These are phyloP conservation scores for Aspergillus eucalypticola DNA, from an alignment of 2,329 filamentous ascomycete species.

Conservation along the genomic window DNA sequence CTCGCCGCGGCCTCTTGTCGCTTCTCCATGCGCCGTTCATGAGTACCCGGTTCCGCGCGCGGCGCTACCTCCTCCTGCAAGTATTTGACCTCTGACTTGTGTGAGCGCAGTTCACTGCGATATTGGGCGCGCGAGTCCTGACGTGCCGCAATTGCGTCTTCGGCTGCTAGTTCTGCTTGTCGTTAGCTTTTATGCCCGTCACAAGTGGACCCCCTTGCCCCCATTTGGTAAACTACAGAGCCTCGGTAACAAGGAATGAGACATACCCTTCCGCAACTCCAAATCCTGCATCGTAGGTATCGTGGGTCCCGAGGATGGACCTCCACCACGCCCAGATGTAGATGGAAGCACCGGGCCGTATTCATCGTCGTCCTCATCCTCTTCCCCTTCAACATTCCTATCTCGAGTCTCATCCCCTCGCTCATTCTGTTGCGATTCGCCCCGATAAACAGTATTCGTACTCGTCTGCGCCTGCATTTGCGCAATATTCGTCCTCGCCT, in stretches of 20 bases:
- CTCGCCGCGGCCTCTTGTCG: conserved; percentile 69
- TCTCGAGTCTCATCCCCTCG: conserved; percentile 15
- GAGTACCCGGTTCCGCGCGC: conserved; percentile 77
- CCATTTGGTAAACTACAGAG: neutral
- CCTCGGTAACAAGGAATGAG: neutral
- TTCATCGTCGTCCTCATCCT: conserved; percentile 61
- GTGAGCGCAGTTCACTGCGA: conserved; percentile 55
- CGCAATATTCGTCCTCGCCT: conserved; percentile 42
- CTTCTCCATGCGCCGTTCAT: conserved; percentile 86
- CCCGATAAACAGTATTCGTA: neutral
- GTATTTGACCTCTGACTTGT: conserved; percentile 35
- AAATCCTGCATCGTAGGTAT: conserved; percentile 77
- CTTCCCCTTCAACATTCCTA: conserved; percentile 13
- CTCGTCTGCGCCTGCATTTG: conserved; percentile 6
- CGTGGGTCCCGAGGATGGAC: conserved; percentile 51
- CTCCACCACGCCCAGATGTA: conserved; percentile 1
- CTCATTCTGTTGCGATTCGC: conserved; percentile 26
- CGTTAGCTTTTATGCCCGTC: neutral
- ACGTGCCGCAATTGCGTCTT: conserved; percentile 31
- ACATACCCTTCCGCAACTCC: conserved; percentile 52
- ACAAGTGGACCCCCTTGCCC: too few species aligned
- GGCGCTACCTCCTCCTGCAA: conserved; percentile 73
- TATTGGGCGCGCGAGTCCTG: conserved; percentile 35
- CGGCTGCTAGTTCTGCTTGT: conserved; percentile 30
- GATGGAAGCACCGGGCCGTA: conserved; percentile 59